These are phyloP conservation scores for Trichoderma gamsii DNA, from an alignment of 495 filamentous ascomycete species.

Conservation along the genomic window DNA sequence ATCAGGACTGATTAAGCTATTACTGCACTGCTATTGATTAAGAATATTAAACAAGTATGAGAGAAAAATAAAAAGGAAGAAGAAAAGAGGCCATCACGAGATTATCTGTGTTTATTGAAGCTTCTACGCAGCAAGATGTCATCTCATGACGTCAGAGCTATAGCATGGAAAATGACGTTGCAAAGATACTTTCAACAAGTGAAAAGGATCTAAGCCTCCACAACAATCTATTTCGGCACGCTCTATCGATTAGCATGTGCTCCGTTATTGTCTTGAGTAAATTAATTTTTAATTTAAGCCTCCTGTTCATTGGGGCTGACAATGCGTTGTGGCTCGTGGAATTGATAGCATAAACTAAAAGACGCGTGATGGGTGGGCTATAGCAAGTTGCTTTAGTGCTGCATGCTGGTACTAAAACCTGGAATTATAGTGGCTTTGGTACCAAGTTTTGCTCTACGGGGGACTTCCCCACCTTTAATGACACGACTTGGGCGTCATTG, in stretches of 20 bases:
- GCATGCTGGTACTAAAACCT: background rate
- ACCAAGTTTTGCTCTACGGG: background rate
- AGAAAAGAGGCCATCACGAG: conserved; percentile 1
- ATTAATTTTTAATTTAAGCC: background rate
- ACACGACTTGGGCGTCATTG: background rate
- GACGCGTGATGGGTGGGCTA: too few relatives aligned
- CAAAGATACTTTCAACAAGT: too few relatives aligned
- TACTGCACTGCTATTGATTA: background rate
- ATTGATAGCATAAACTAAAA: background rate
- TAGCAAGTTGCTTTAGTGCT: too few relatives aligned
- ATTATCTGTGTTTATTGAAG: background rate
- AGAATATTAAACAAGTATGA: background rate
- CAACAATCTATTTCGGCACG: too few relatives aligned
- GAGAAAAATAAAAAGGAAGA: background rate
- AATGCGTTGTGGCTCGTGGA: background rate
- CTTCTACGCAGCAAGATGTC: background rate
- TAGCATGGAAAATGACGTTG: background rate
- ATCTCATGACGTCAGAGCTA: conserved; percentile 5
- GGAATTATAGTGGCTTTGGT: background rate
- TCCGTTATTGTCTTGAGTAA: background rate
- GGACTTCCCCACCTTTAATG: background rate
- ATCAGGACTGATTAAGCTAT: background rate
- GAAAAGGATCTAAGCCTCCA: too few relatives aligned
- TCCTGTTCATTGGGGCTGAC: background rate
- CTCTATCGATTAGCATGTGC: background rate